Evolutionary conservation across 768 basidiomycete species (phyloP).

Genomic region (Phylloporus rhodoxanthus): DNA sequence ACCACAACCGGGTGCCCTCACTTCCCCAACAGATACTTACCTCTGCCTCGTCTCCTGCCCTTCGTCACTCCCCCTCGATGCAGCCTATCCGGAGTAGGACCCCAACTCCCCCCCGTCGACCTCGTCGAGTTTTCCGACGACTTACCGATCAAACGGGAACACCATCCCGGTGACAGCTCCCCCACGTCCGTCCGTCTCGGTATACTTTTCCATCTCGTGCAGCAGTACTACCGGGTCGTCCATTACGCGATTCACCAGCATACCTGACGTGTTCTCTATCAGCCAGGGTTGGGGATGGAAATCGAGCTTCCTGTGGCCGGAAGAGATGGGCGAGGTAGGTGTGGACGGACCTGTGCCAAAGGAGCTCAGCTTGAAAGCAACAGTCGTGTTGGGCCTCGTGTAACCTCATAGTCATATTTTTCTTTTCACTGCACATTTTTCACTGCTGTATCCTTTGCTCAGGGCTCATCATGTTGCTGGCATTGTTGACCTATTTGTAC

Average conservation of each 20-base stretch:
- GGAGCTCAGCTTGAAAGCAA: conserved; percentile 68
- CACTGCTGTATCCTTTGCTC: not conserved
- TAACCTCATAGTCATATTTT: conserved; percentile 24
- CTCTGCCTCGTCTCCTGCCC: conserved; percentile 19
- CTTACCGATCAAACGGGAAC: conserved; percentile 20
- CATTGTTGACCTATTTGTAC: not conserved
- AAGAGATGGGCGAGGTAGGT: conserved; percentile 41
- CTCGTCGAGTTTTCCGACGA: conserved; percentile 13
- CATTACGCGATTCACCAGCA: conserved; percentile 77
- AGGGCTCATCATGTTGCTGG: not conserved
- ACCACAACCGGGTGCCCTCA: conserved; percentile 28
- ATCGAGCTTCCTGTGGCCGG: conserved; percentile 49
- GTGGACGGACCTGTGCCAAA: conserved; percentile 30
- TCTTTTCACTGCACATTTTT: not conserved
- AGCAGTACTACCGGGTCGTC: conserved; percentile 75
- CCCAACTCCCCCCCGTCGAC: conserved; percentile 26
- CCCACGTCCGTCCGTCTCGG: conserved; percentile 58
- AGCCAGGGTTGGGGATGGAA: conserved; percentile 97
- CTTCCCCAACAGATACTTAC: conserved; percentile 29
- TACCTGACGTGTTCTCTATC: conserved; percentile 79
- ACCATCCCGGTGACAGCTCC: conserved; percentile 38
- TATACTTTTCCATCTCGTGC: conserved; percentile 82
- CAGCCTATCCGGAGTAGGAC: conserved; percentile 44
- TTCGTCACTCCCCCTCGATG: conserved; percentile 43
- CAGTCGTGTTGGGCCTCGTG: conserved; percentile 72